Evolutionary conservation across 257 asterid genomes (phyloP).

Genomic region (Solanum lycopersicoides): DNA sequence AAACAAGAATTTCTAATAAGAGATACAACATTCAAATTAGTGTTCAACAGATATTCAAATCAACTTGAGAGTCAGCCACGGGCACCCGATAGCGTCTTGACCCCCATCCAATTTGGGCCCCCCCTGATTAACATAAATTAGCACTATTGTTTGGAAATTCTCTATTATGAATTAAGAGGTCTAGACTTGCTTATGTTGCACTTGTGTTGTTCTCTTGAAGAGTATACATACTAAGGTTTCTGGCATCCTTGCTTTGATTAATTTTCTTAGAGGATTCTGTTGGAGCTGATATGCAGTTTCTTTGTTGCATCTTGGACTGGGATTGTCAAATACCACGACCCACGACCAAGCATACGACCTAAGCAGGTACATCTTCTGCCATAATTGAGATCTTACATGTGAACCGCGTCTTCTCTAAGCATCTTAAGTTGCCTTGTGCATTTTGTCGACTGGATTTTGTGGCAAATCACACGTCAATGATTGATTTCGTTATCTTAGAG

Average conservation of each 20-base stretch:
- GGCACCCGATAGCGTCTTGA: not conserved
- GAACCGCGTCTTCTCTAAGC: not conserved
- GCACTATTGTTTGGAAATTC: not conserved
- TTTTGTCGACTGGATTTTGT: slow-evolving; percentile 65
- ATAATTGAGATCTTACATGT: not conserved
- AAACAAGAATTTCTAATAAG: not conserved
- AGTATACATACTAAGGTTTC: slow-evolving; percentile 1
- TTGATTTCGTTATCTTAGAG: slow-evolving; percentile 87
- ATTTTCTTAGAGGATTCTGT: slow-evolving; percentile 57
- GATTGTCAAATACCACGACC: slow-evolving; percentile 94
- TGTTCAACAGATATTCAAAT: not conserved
- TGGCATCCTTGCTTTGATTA: slow-evolving; percentile 4
- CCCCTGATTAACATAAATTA: not conserved
- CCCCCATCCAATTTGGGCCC: not conserved
- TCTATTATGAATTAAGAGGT: not conserved
- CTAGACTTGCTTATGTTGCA: not conserved
- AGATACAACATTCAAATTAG: not conserved
- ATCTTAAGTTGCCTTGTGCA: not conserved
- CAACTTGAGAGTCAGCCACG: not conserved
- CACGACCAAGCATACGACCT: slow-evolving; percentile 95
- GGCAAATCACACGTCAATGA: slow-evolving; percentile 98
- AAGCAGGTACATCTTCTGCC: slow-evolving; percentile 51
- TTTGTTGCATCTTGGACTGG: slow-evolving; percentile 99
- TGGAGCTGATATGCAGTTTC: slow-evolving; percentile 94
- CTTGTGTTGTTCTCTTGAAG: not conserved